Evolutionary conservation across 1,139 yeast genomes (phyloP), one percentile per base, ranked within the genome.

Genomic region (Yamadazyma dushanensis): DNA sequence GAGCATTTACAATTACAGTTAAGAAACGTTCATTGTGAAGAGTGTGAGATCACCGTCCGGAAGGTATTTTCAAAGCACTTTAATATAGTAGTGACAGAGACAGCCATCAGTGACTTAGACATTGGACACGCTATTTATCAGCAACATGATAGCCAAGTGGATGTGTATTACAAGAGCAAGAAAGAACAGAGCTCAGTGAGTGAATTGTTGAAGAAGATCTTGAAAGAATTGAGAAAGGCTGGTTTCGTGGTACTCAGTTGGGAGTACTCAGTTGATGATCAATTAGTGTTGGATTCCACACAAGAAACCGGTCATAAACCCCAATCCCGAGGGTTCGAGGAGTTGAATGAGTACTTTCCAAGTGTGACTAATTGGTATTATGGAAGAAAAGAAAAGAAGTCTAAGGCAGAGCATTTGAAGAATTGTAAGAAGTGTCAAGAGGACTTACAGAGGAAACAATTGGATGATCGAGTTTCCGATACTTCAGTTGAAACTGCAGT

Each of bases 21-120:
- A 17, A 57, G 61, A 10, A 76, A 78, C 43, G 60, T 78, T 19
- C 83, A 78, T 48, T 78, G 83, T 49, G 59, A 56, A 8, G 70
- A 70, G 29, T 78, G 83, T 49, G 76, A 68, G 42, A 43, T 47
- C 1, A 54, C 69, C 2, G 60, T 78, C 3, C 34, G 38, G 10
- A 34, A 28, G 39, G 51, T 40, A 2, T 14, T 46, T 5, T 16
- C 41, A 21, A 32, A 21, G 35, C 44, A 10, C 35, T 61, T 44
- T 53, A 14, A 17, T 16, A 15, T 26, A 5, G 21, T 5, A 10
- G 21, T 4, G 29, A 11, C 10, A 16, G n/a, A 8, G 11, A 14
- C 8, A 4, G 4, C 19, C 13, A 17, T 11, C 14, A 8, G 13
- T 19, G 21, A 19, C 8, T 26, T 26, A n/a, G 59, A 56, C 8